Base-by-base conservation (phyloP, 495 filamentous ascomycete species). In the Penicillium dipodomyicola region DNA sequence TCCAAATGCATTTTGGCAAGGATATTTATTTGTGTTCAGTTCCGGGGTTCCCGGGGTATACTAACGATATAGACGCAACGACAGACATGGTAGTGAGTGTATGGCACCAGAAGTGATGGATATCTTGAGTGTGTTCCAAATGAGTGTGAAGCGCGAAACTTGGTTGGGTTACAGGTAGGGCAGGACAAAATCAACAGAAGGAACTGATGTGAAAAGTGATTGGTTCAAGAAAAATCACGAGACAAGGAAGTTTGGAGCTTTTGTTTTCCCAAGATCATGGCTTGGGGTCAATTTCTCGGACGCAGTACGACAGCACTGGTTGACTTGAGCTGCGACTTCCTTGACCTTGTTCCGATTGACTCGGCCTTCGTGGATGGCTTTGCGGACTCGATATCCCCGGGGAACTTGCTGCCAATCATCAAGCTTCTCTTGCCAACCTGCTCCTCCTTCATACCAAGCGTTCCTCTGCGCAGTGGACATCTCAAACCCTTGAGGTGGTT, bases 401-500 rank as follows among this genome's bases (percentile, higher is more conserved):
- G 58, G 63, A 22, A 75, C 65, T 27, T 62, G 64, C 60, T 75
- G 70, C 76, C 74, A 79, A 29, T 77, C 71, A 8, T 69, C 61
- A 1, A 77, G 60, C 41, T 59, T 75, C 49, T 77, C 76, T 51
- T 77, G 75, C 72, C 72, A 77, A 12, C 72, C 75, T 3, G 69
- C 59, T 3, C 72, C 76, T 53, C 73, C 71, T 52, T 77, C 72
- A 41, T 77, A 79, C 62, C 71, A 77, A 7, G 65, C 64, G 11
- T 69, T 64, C 51, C 60, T 63, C 46, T 79, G 73, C 19, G 62
- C 64, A 12, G 59, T 67, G 1, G 74, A 74, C 54, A 75, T 62
- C 25, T 62, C 60, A 51, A 71, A 67, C 0, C 74, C 76, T 49
- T 79, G 74, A 1, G 74, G 76, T 2, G 76, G 76, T 50, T 69